Percentiles rank a stretch among this genome's conserved stretches.
Conservation (phyloP, 345 rosid genomes). For the Citrus glauca region DNA sequence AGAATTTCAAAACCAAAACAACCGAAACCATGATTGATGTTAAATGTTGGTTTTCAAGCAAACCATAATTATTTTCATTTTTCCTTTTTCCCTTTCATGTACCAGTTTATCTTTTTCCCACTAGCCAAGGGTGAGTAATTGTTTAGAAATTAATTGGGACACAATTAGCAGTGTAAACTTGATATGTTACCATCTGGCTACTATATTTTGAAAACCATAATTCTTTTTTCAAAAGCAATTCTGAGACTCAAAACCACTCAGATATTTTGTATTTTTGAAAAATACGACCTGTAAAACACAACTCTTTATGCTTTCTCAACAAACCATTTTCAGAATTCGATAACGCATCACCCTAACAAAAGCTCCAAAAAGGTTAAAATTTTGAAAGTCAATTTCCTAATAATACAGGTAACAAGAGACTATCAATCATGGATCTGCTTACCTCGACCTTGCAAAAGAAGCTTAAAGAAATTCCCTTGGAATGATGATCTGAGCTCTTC, state of each 20-base stretch:
- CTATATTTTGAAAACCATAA: background rate
- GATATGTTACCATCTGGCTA: background rate
- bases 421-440: conserved; percentile 4
- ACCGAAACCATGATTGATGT: background rate
- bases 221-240: background rate
- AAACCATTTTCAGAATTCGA: background rate
- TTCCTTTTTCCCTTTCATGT: background rate
- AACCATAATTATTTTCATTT: background rate
- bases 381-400: background rate
- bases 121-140: background rate
- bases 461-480: conserved; percentile 51
- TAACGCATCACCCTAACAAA: background rate
- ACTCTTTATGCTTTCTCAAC: background rate
- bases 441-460: conserved; percentile 68
- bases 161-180: background rate
- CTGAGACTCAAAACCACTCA: background rate
- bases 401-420: background rate
- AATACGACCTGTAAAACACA: background rate
- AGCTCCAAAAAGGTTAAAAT: background rate
- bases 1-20: background rate
- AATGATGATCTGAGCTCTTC: conserved; percentile 39
- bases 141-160: background rate
- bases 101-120: background rate
- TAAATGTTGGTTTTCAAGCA: background rate
- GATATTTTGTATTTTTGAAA: background rate